Conservation (phyloP, 2,329 filamentous ascomycete species). For the Daldinia sp. region DNA sequence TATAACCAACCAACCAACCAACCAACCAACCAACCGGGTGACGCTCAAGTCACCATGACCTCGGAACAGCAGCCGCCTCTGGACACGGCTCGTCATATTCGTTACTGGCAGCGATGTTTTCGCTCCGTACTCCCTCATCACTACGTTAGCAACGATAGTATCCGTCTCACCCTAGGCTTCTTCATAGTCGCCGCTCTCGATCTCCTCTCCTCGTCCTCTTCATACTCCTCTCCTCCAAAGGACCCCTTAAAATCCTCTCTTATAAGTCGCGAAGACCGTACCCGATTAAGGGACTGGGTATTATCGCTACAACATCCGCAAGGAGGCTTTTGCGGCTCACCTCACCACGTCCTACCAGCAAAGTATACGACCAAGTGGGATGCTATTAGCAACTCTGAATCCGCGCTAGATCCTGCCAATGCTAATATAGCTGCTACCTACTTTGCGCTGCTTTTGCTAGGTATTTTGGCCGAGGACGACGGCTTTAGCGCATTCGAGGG, state of each 20-base stretch:
- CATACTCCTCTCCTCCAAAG: conserved; percentile 50
- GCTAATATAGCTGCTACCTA: conserved; percentile 87
- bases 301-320: conserved; percentile 84
- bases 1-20: not conserved
- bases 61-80: conserved; percentile 47
- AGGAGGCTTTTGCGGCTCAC: conserved; percentile 89
- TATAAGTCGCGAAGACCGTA: conserved; percentile 55
- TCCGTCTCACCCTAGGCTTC: conserved; percentile 86
- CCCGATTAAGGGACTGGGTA: conserved; percentile 74
- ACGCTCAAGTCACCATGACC: conserved; percentile 21
- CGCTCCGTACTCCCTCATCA: conserved; percentile 79
- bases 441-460: conserved; percentile 82
- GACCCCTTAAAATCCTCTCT: conserved; percentile 66
- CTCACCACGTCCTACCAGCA: conserved; percentile 66
- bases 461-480: conserved; percentile 56
- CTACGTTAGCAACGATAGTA: conserved; percentile 90
- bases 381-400: conserved; percentile 43
- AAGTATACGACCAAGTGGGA: conserved; percentile 48
- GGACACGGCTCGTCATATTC: conserved; percentile 75
- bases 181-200: conserved; percentile 90
- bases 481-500: conserved; percentile 61
- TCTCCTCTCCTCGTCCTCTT: conserved; percentile 71
- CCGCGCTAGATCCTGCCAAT: conserved; percentile 52
- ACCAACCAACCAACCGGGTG: not conserved
- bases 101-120: conserved; percentile 92